These are phyloP conservation scores for Stephania japonica DNA, from an alignment of 164 flowering plant genomes.

Conservation along the genomic window DNA sequence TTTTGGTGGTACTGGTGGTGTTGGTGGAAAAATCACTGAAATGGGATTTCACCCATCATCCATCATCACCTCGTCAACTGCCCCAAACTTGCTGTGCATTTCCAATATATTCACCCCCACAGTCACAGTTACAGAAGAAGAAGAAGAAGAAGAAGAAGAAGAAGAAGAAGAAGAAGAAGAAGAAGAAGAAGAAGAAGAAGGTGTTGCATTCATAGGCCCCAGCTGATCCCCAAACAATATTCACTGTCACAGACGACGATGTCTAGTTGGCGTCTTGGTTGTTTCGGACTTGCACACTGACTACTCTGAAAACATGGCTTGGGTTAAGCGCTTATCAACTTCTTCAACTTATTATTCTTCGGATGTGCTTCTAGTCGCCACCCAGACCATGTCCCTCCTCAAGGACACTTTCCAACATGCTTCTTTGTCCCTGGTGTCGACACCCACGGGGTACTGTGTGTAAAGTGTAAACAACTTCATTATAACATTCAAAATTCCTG, in stretches of 20 bases:
- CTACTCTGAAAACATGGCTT: slow-evolving; percentile 64
- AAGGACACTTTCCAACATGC: slow-evolving; percentile 51
- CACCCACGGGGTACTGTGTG: too few species aligned
- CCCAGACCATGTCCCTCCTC: slow-evolving; percentile 60
- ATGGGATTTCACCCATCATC: slow-evolving; percentile 10
- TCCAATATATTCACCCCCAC: not conserved
- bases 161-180: too few species aligned
- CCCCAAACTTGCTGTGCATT: not conserved
- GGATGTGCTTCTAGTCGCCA: slow-evolving; percentile 70
- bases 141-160: too few species aligned
- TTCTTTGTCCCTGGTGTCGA: slow-evolving; percentile 77
- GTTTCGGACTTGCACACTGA: slow-evolving; percentile 78
- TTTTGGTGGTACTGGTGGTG: too few species aligned
- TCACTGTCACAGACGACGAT: slow-evolving; percentile 1
- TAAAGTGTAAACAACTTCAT: slow-evolving; percentile 20
- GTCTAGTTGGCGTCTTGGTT: slow-evolving; percentile 54
- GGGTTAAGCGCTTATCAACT: slow-evolving; percentile 48
- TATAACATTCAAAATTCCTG: not conserved
- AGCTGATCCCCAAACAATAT: slow-evolving; percentile 17
- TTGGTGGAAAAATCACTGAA: too few species aligned
- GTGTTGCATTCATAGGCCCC: slow-evolving; percentile 22
- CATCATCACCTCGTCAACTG: slow-evolving; percentile 1
- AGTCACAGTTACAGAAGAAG: too few species aligned
- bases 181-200: slow-evolving; percentile 3
- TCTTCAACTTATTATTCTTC: slow-evolving; percentile 25